Base-by-base conservation (phyloP, 2,329 filamentous ascomycete species). In the Fusarium praegraminearum region DNA sequence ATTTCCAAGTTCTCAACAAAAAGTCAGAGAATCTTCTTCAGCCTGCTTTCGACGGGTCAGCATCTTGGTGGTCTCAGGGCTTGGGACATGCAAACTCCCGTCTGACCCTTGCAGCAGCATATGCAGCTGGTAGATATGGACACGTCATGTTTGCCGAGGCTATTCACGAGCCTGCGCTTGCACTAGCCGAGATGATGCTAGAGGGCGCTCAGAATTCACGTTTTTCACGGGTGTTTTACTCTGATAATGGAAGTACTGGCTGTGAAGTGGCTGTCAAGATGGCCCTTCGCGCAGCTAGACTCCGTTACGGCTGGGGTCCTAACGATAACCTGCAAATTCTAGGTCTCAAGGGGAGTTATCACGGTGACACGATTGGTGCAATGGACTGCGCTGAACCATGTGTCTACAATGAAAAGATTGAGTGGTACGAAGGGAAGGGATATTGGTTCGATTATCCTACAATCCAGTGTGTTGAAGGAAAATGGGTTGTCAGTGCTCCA, bases 41-140 rank as follows among this genome's bases (percentile, higher is more conserved):
- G 2, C 86, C 92, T 1, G 90, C 91, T 0, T 94, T 96, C 57
- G 93, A 97, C 72, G 93, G 91, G 4, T 96, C 93, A 1, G 93
- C 93, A 1, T 95, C 92, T 0, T 97, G 93, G 93, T 97, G 93
- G 93, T 97, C 93, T 0, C 93, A 97, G 78, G 93, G 93, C 3
- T 85, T 97, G 1, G 93, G 93, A 2, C 93, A 97, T 70, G 91
- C 90, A 8, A 94, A 93, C 71, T 87, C 92, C 0, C 81, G 84
- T 1, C 83, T 97, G 1, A 87, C 92, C 0, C 85, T 96, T 3
- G 89, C 91, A 1, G 92, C 93, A 3, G 91, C 93, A 0, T 90
- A 96, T 75, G 93, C 93, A 1, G 92, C 93, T 2, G 93, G 93
- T 10, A 86, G 93, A 30, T 97, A 96, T 74, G 93, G 93, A 0